A percentile compares a stretch with the other conserved stretches of the same genome.
Evolutionary conservation across 164 flowering plant species (phyloP).

Genomic region (Kingdonia uniflora): DNA sequence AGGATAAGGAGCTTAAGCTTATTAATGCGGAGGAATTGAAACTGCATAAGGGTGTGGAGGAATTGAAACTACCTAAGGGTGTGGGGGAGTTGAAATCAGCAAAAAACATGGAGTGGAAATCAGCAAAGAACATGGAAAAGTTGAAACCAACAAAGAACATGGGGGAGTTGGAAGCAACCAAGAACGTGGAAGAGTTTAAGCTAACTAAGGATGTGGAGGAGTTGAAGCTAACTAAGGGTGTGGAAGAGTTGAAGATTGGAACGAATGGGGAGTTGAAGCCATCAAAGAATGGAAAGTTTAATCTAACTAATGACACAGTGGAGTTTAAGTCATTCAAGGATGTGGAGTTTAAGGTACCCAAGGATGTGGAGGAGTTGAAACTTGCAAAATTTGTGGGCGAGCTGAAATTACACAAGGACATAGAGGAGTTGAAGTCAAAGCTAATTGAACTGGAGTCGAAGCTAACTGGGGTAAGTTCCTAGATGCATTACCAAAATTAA

Average conservation of each 20-base stretch:
- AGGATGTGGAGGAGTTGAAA: conserved; percentile 11
- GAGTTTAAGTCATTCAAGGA: conserved; percentile 18
- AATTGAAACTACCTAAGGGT: conserved; percentile 9
- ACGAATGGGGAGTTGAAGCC: conserved; percentile 35
- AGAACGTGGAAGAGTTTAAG: conserved; percentile 16
- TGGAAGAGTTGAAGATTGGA: conserved; percentile 9
- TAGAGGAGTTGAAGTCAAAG: conserved; percentile 47
- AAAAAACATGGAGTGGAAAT: conserved; percentile 7
- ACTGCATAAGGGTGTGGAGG: conserved; percentile 7
- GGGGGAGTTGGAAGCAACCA: conserved; percentile 29
- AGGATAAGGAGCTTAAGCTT: neutral
- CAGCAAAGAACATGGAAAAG: conserved; percentile 6
- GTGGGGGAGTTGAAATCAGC: conserved; percentile 7
- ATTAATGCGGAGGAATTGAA: conserved; percentile 1
- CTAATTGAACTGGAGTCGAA: conserved; percentile 39
- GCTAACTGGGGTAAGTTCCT: conserved; percentile 39
- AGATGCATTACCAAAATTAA: no score
- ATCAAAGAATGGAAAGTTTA: conserved; percentile 17
- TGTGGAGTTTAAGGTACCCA: conserved; percentile 13
- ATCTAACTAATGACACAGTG: conserved; percentile 8
- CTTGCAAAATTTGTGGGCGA: neutral
- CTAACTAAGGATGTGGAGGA: conserved; percentile 17
- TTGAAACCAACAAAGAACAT: conserved; percentile 30
- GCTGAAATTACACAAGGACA: conserved; percentile 19
- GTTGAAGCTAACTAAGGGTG: neutral